These are phyloP conservation scores for Blastobotrys mokoenaii DNA, from an alignment of 805 yeast genomes.

Conservation along the genomic window DNA sequence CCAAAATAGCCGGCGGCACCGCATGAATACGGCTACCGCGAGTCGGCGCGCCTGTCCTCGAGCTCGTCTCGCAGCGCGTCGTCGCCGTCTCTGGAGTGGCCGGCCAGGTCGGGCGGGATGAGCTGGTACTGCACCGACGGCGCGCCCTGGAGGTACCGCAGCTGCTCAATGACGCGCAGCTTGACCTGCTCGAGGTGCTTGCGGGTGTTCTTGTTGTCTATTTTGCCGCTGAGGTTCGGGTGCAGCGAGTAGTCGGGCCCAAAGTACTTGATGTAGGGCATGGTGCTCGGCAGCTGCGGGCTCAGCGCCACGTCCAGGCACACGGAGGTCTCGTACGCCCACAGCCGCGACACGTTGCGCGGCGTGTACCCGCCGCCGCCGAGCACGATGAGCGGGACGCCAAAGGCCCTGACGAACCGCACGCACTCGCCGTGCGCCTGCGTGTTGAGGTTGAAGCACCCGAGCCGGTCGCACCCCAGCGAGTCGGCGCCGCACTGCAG, in stretches of 20 bases:
- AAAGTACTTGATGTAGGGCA: conserved; percentile 76
- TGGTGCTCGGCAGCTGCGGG: conserved; percentile 58
- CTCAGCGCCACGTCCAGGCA: conserved; percentile 72
- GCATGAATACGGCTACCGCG: no score
- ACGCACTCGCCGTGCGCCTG: conserved; percentile 95
- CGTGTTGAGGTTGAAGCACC: conserved; percentile 91
- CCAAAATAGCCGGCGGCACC: no score
- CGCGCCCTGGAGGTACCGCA: conserved; percentile 77
- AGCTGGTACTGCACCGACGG: conserved; percentile 92
- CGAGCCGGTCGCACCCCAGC: conserved; percentile 87
- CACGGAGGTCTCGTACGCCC: conserved; percentile 91
- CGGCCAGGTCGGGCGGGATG: conserved; percentile 60
- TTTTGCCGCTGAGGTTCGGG: conserved; percentile 68
- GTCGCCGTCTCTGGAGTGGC: conserved; percentile 32
- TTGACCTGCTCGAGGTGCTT: conserved; percentile 75
- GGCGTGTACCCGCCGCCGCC: conserved; percentile 99
- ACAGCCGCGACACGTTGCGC: conserved; percentile 89
- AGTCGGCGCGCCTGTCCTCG: conserved; percentile 12
- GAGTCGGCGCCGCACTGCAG: conserved; percentile 99
- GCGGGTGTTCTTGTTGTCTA: conserved; percentile 79
- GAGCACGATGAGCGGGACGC: conserved; percentile 82
- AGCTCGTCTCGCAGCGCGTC: conserved; percentile 26
- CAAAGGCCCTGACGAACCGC: conserved; percentile 73
- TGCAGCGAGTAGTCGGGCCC: conserved; percentile 88
- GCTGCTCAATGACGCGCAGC: conserved; percentile 68